These are phyloP conservation scores for Beauveria medogensis DNA, from an alignment of 2,329 filamentous ascomycete genomes.

Conservation along the genomic window DNA sequence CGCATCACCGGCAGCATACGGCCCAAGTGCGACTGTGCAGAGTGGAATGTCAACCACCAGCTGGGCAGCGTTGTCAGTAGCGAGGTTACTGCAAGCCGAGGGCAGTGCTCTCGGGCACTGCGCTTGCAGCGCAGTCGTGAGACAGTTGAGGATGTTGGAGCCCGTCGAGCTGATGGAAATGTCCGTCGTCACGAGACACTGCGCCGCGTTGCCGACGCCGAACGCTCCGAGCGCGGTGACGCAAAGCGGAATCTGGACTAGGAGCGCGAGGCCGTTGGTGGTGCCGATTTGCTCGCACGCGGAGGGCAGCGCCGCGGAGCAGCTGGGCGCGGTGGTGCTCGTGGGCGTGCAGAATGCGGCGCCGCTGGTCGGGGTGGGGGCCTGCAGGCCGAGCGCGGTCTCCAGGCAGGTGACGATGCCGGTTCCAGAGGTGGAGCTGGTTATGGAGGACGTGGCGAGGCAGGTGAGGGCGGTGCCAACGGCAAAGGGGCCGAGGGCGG, in stretches of 20 bases:
- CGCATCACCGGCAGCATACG: slow-evolving; percentile 1
- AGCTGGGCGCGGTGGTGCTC: background rate
- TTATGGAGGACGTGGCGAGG: background rate
- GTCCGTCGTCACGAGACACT: background rate
- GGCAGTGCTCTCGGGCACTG: background rate
- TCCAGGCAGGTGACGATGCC: background rate
- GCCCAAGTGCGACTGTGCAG: background rate
- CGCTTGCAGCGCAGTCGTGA: background rate
- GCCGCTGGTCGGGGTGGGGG: background rate
- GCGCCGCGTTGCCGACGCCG: background rate
- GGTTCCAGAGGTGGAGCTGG: background rate
- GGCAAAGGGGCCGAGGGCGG: slow-evolving; percentile 11
- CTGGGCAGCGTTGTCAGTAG: background rate
- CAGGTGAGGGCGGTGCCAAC: slow-evolving; percentile 8
- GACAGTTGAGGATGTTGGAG: background rate
- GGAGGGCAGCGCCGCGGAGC: background rate
- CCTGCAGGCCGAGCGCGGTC: background rate
- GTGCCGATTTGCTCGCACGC: background rate
- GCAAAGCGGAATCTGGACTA: background rate
- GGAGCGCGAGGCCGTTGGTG: background rate
- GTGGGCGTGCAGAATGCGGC: background rate
- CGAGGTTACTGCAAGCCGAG: background rate
- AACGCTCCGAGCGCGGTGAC: background rate
- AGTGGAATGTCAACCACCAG: background rate
- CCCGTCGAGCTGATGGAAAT: background rate